Base-by-base conservation (phyloP, 768 basidiomycete species). In the Lactifluus piperatus region DNA sequence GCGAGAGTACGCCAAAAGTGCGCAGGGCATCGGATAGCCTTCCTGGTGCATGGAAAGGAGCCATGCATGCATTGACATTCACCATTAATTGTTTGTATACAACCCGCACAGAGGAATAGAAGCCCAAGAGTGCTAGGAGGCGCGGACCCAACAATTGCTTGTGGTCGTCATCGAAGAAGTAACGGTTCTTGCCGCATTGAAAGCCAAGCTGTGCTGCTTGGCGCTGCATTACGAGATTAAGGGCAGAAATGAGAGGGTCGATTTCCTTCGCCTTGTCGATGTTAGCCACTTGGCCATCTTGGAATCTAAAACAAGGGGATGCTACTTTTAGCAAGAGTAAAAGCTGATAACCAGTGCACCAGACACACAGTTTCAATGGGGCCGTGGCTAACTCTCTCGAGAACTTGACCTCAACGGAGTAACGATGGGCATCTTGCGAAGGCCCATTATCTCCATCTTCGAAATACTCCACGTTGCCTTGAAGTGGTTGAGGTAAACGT, bases 191-290 rank as follows among this genome's bases (percentile, higher is more conserved):
- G 1, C 85, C 85, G 9, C 85, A 81, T 67, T 81, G 78, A 18
- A 82, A 75, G 8, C 81, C 84, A 1, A 75, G 72, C 30, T 77
- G 72, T 65, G 77, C 76, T 18, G 84, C 78, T 62, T 79, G 75
- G 49, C 82, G 76, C 48, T 81, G 78, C 8, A 87, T 70, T 51
- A 88, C 73, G n/a, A 88, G 71, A 66, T 89, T 87, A 50, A 88
- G 66, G 4, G 84, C 84, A 10, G 85, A 76, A 6, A 88, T 71
- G 16, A 81, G 64, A 0, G 86, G 85, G 53, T 74, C 69, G 1
- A 82, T 76, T 53, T 88, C 85, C 41, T 80, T 78, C 45, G 20
- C 44, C 22, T 51, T 54, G 36, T 75, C 75, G 45, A 79, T 76
- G 63, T 81, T 78, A 57, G 80, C 75, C 4, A 75, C 73, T 6